Evolutionary conservation across 2,329 filamentous ascomycete species (phyloP).

Genomic region (Aureobasidium uvarum): DNA sequence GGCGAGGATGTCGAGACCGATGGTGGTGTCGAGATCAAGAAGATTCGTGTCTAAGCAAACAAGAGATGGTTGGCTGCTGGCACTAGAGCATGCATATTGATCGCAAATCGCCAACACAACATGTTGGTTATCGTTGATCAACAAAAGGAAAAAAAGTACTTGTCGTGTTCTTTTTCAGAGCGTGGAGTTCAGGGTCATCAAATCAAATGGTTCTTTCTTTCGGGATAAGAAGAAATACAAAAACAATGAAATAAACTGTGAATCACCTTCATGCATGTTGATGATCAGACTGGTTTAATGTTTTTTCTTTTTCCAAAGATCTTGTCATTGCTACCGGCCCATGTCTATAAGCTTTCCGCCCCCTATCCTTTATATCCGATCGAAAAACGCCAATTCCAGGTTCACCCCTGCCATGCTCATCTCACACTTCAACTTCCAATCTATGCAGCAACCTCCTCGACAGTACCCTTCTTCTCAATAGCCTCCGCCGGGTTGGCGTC

Average conservation of each 20-base stretch:
- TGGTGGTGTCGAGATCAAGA: conserved; percentile 30
- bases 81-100: neutral
- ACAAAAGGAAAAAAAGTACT: conserved; percentile 1
- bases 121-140: neutral
- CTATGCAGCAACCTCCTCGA: conserved; percentile 28
- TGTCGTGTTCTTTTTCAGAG: conserved; percentile 21
- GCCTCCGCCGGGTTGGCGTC: conserved; percentile 33
- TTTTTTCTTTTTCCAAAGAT: neutral
- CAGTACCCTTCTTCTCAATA: conserved; percentile 30
- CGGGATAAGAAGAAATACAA: neutral
- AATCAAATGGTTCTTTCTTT: conserved; percentile 2
- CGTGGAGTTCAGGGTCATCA: conserved; percentile 28
- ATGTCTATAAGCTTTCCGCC: neutral
- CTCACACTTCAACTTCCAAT: neutral
- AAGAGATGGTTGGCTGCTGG: neutral
- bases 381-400: neutral
- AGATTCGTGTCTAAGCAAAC: conserved; percentile 25
- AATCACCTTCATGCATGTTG: neutral
- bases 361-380: neutral
- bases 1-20: conserved; percentile 27
- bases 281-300: neutral
- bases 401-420: neutral
- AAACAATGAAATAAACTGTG: neutral
- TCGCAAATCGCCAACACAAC: neutral
- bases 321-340: neutral